phyloP scores from a whole-genome alignment of 768 basidiomycete genomes.

The Boletus pseudopeckii region DNA sequence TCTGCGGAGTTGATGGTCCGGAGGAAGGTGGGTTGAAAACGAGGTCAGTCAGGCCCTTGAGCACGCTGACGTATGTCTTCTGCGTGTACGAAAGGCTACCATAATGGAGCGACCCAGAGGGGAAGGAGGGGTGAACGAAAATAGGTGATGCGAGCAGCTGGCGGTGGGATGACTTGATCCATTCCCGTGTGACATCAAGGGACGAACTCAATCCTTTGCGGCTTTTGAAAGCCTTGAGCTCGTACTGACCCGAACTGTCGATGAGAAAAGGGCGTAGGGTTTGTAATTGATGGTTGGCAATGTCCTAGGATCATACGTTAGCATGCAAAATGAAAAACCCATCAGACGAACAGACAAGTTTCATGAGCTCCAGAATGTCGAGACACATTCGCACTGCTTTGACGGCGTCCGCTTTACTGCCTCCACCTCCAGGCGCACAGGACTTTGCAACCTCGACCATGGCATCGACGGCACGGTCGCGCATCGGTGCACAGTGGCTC shows the following conservation, averaged over 20 bases:
- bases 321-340: conserved; percentile 10
- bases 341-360: conserved; percentile 61
- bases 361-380: conserved; percentile 93
- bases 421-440: conserved; percentile 52
- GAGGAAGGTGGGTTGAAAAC: conserved; percentile 53
- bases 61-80: conserved; percentile 49
- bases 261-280: conserved; percentile 89
- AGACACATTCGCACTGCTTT: conserved; percentile 78
- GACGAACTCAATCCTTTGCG: conserved; percentile 45
- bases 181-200: conserved; percentile 56
- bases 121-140: conserved; percentile 44
- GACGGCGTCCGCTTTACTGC: conserved; percentile 61
- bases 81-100: conserved; percentile 39
- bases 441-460: conserved; percentile 73
- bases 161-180: conserved; percentile 56
- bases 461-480: conserved; percentile 76
- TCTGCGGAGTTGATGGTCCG: conserved; percentile 33
- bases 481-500: conserved; percentile 90
- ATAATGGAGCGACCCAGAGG: conserved; percentile 43
- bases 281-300: conserved; percentile 93
- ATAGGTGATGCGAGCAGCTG: conserved; percentile 40
- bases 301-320: conserved; percentile 58
- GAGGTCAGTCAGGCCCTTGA: conserved; percentile 62
- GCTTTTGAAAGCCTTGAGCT: conserved; percentile 72
- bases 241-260: conserved; percentile 74